These are phyloP conservation scores for Termitomyces sp. DNA, from an alignment of 768 basidiomycete species.

Conservation along the genomic window DNA sequence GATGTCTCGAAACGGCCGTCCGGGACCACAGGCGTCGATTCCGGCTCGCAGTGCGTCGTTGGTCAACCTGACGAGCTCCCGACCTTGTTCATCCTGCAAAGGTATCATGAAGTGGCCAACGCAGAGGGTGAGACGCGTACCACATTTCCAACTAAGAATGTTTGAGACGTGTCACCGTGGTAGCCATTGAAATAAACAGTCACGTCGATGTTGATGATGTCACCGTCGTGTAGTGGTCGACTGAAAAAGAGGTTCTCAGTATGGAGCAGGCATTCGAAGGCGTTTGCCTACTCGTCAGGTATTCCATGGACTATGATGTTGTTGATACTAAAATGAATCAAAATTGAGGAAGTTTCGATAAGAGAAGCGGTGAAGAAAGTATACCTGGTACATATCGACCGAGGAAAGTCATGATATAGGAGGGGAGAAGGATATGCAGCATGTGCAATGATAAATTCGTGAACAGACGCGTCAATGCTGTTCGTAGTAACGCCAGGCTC, in stretches of 20 bases:
- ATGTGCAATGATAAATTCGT: slow-evolving; percentile 60
- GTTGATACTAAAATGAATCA: slow-evolving; percentile 63
- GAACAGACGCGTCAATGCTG: slow-evolving; percentile 64
- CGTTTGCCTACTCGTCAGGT: slow-evolving; percentile 66
- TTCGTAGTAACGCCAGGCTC: slow-evolving; percentile 74
- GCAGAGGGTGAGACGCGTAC: slow-evolving; percentile 34
- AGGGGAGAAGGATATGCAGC: slow-evolving; percentile 87
- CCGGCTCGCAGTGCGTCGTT: slow-evolving; percentile 61
- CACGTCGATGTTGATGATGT: slow-evolving; percentile 86
- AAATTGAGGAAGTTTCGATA: slow-evolving; percentile 26
- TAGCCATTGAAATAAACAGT: slow-evolving; percentile 80
- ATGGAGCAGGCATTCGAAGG: neutral
- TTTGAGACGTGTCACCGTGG: slow-evolving; percentile 87
- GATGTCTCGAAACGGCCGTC: slow-evolving; percentile 60
- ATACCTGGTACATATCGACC: slow-evolving; percentile 69
- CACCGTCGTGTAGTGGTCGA: slow-evolving; percentile 73
- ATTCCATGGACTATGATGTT: slow-evolving; percentile 87
- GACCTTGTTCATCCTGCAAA: slow-evolving; percentile 61
- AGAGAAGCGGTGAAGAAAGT: neutral
- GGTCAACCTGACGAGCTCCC: slow-evolving; percentile 58
- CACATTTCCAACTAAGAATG: slow-evolving; percentile 76
- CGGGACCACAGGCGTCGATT: slow-evolving; percentile 73
- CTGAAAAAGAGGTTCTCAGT: slow-evolving; percentile 29
- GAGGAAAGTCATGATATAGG: slow-evolving; percentile 68
- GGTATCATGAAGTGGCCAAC: neutral